Evolutionary conservation across 768 basidiomycete species (phyloP).

Genomic region (Tremella yokohamensis): DNA sequence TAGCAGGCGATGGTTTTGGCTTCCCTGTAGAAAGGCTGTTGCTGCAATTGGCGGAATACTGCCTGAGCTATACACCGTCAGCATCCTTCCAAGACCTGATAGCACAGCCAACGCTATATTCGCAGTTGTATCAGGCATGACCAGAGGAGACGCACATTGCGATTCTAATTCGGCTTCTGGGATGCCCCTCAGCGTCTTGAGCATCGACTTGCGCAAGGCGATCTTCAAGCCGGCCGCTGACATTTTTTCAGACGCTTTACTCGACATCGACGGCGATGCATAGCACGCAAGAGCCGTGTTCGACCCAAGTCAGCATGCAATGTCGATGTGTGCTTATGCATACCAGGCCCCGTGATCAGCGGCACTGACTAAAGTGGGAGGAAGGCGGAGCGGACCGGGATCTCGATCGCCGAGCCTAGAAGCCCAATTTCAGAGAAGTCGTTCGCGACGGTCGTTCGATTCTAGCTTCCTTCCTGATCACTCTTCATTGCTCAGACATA

Average conservation of each 20-base stretch:
- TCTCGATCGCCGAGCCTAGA: no score
- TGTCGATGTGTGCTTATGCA: background rate
- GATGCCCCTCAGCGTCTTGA: constrained; percentile 29
- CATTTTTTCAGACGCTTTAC: constrained; percentile 1
- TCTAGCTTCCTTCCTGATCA: no score
- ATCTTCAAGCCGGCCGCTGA: constrained; percentile 26
- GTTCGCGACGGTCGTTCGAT: no score
- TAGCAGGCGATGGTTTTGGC: constrained; percentile 42
- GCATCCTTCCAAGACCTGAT: background rate
- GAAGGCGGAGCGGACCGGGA: background rate
- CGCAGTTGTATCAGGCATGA: no score
- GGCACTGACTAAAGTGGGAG: constrained; percentile 4
- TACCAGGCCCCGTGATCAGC: background rate
- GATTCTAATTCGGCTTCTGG: constrained; percentile 25
- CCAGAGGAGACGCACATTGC: constrained; percentile 43
- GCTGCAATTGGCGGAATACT: constrained; percentile 17
- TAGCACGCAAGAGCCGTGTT: no score
- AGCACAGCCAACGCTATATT: no score
- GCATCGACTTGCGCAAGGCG: constrained; percentile 31
- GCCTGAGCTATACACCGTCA: constrained; percentile 17
- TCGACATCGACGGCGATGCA: constrained; percentile 1
- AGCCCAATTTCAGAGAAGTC: no score
- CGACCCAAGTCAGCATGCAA: no score
- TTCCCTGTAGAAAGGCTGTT: constrained; percentile 25
- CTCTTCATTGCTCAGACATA: no score